Evolutionary conservation across 768 basidiomycete genomes (phyloP).

Genomic region (Amanita inopinata): DNA sequence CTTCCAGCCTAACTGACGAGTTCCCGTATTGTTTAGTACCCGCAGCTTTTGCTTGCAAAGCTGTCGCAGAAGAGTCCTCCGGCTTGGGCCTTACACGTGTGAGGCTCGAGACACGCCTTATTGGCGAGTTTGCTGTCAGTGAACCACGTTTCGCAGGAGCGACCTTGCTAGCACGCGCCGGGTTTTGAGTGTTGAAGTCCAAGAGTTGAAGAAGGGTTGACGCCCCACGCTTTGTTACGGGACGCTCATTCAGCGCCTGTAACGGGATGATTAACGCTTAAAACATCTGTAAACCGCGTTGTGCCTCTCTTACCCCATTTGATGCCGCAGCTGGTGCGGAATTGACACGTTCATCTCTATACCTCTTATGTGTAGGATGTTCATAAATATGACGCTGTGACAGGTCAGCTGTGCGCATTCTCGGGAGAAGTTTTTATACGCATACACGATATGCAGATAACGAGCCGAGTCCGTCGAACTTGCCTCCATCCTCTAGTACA

Average conservation of each 20-base stretch:
- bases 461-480: slow-evolving; percentile 33
- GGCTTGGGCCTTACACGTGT: slow-evolving; percentile 2
- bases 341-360: slow-evolving; percentile 18
- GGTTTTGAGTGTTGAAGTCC: slow-evolving; percentile 7
- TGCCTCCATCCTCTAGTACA: slow-evolving; percentile 29
- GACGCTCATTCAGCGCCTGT: slow-evolving; percentile 7
- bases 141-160: neutral
- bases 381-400: slow-evolving; percentile 21
- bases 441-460: slow-evolving; percentile 37
- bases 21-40: neutral
- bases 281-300: slow-evolving; percentile 1
- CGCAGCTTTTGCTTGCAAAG: neutral
- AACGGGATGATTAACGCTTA: slow-evolving; percentile 2
- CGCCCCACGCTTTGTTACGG: slow-evolving; percentile 1
- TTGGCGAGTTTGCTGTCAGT: neutral
- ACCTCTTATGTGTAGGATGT: slow-evolving; percentile 20
- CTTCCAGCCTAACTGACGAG: neutral
- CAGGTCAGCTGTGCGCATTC: slow-evolving; percentile 5
- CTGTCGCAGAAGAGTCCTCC: neutral
- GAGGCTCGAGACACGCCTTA: slow-evolving; percentile 1
- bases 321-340: slow-evolving; percentile 9
- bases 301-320: slow-evolving; percentile 4
- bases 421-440: slow-evolving; percentile 6
- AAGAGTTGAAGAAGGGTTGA: slow-evolving; percentile 8
- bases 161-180: slow-evolving; percentile 4